A percentile compares a stretch with the other conserved stretches of the same genome.
Evolutionary conservation across 169 alveolate species (phyloP).

Genomic region (Plasmodium adleri): DNA sequence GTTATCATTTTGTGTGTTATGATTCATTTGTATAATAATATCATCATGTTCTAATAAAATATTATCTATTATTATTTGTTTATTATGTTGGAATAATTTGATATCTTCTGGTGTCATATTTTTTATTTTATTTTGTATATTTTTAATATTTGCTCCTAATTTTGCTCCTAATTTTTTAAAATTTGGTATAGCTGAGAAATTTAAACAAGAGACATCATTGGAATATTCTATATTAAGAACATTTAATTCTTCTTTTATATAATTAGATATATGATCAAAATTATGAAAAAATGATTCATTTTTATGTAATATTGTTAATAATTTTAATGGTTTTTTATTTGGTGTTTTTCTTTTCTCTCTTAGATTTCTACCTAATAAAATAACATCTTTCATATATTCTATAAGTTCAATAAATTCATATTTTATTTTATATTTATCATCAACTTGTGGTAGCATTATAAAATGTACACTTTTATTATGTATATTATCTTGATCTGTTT

Average conservation of each 20-base stretch:
- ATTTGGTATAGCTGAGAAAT: constrained; percentile 89
- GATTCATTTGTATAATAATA: constrained; percentile 78
- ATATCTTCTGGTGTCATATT: constrained; percentile 79
- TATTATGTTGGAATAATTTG: constrained; percentile 39
- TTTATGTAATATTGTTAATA: constrained; percentile 85
- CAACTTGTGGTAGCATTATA: constrained; percentile 77
- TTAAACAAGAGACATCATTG: constrained; percentile 86
- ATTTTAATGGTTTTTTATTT: constrained; percentile 92
- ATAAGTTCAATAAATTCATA: constrained; percentile 68
- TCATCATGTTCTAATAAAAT: constrained; percentile 87
- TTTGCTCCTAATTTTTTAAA: constrained; percentile 90
- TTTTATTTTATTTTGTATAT: constrained; percentile 82
- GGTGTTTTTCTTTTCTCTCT: constrained; percentile 93
- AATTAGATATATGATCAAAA: constrained; percentile 79
- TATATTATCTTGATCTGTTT: not conserved
- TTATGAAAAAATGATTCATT: constrained; percentile 78
- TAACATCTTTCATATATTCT: constrained; percentile 73
- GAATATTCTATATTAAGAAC: constrained; percentile 83
- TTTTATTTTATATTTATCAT: constrained; percentile 26
- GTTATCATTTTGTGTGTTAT: constrained; percentile 78
- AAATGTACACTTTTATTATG: constrained; percentile 84
- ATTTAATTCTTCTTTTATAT: constrained; percentile 93
- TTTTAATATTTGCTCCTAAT: constrained; percentile 89
- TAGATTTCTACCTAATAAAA: constrained; percentile 92
- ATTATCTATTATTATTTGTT: constrained; percentile 81